phyloP scores from a whole-genome alignment of 495 filamentous ascomycete species.

The Penicillium egyptiacum region DNA sequence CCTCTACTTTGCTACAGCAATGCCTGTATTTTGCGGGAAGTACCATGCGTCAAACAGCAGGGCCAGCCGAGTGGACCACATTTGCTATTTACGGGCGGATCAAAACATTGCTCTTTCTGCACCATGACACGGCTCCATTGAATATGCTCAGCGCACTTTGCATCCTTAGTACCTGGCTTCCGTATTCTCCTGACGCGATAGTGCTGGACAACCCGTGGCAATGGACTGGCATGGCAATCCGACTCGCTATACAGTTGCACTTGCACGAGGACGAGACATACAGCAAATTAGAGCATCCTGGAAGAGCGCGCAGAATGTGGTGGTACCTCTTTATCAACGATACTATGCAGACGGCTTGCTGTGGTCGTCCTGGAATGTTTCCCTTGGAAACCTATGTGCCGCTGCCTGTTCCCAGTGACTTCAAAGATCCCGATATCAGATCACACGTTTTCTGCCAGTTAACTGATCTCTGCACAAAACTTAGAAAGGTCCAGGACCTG shows the following conservation, averaged over 20 bases:
- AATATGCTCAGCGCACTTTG: conserved; percentile 15
- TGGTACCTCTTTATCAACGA: conserved; percentile 22
- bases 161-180: conserved; percentile 15
- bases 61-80: conserved; percentile 11
- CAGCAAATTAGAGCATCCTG: background rate
- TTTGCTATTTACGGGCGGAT: conserved; percentile 18
- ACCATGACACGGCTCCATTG: conserved; percentile 14
- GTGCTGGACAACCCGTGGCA: conserved; percentile 23
- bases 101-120: conserved; percentile 18
- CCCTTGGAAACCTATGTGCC: conserved; percentile 11
- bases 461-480: background rate
- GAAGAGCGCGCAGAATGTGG: conserved; percentile 14
- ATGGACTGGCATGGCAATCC: conserved; percentile 21
- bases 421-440: conserved; percentile 6
- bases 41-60: conserved; percentile 15
- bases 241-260: conserved; percentile 19
- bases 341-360: conserved; percentile 21
- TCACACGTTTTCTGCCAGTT: conserved; percentile 7
- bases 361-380: conserved; percentile 15
- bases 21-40: conserved; percentile 21
- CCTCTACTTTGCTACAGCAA: conserved; percentile 18
- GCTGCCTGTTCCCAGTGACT: conserved; percentile 9
- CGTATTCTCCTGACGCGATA: conserved; percentile 9
- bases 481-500: conserved; percentile 1
- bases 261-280: conserved; percentile 20